These are phyloP conservation scores for Candida boidinii DNA, from an alignment of 805 yeast genomes.

Conservation along the genomic window DNA sequence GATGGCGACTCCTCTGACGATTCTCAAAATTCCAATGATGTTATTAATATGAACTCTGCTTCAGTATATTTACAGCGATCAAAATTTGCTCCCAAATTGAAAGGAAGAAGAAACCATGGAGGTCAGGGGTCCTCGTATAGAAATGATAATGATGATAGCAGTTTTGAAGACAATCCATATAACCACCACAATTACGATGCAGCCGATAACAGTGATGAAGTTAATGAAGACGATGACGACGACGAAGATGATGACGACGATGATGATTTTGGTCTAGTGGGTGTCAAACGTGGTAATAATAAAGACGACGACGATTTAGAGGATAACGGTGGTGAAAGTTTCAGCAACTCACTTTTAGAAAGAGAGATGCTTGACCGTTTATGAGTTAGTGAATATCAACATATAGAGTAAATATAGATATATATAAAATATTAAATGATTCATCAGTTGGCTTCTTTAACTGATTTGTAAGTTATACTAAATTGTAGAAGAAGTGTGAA, in stretches of 20 bases:
- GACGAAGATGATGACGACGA: neutral
- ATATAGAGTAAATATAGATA: neutral
- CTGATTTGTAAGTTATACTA: too few relatives aligned
- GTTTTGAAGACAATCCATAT: neutral
- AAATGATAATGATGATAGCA: neutral
- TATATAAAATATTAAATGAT: neutral
- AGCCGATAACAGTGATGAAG: neutral
- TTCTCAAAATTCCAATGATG: too few relatives aligned
- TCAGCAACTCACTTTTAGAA: conserved; percentile 19
- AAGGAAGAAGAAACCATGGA: neutral
- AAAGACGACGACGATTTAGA: conserved; percentile 3
- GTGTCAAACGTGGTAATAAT: neutral
- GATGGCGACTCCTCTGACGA: neutral
- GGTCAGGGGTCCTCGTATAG: too few relatives aligned
- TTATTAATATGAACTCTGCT: conserved; percentile 15
- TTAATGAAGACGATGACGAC: neutral
- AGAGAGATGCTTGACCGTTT: conserved; percentile 16
- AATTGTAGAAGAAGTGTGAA: too few relatives aligned
- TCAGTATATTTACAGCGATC: conserved; percentile 18
- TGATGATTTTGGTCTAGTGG: neutral
- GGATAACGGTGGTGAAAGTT: conserved; percentile 14
- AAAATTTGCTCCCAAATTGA: conserved; percentile 2
- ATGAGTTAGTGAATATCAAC: neutral
- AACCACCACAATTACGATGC: neutral
- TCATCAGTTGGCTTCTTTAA: conserved; percentile 31